Evolutionary conservation across 495 filamentous ascomycete species (phyloP), one percentile per base, ranked within the genome.

Genomic region (Cercophora sp.): DNA sequence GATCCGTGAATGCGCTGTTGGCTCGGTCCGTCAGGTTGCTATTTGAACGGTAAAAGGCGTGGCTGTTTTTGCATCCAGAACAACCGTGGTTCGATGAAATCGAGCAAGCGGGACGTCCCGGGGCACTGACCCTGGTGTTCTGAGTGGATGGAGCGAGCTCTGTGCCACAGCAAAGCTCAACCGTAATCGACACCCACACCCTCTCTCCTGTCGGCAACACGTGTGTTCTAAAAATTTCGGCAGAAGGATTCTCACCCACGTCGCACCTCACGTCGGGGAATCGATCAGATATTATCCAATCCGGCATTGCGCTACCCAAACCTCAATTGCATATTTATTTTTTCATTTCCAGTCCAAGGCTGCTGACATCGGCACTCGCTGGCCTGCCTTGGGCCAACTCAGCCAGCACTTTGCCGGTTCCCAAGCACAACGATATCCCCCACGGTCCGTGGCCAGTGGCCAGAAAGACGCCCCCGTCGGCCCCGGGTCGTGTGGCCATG

Each of bases 381-480:
- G 62, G 55, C 42, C 68, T 59, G 2, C 81, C 81, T 56, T 73
- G 65, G 10, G 84, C 70, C 79, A 88, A 74, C 67, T 85, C 79
- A 3, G 78, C 78, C 58, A 87, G 61, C n/a, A 85, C 77, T 42
- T 75, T 76, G 1, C 85, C 85, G n/a, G 83, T 87, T 26, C 84
- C 85, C 40, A 87, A 59, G 41, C 74, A 72, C 58, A 82, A 51
- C 31, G 73, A 75, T 16, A 87, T 87, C 0, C 85, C 85, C 85
- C 85, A 88, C 9, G 85, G 81, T 1, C 85, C 85, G 70, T 91
- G 88, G 0, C 88, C 88, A 8, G 85, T 70, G 1, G 83, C 83
- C 18, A 91, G 59, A 61, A 80, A 89, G 8, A 93, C 83, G 1
- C 87, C 85, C 0, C 84, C 84, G 5, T 77, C 75, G 2, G 57